Evolutionary conservation across 208 protist genomes (phyloP).

Genomic region (Kentomonas sorsogonicus): DNA sequence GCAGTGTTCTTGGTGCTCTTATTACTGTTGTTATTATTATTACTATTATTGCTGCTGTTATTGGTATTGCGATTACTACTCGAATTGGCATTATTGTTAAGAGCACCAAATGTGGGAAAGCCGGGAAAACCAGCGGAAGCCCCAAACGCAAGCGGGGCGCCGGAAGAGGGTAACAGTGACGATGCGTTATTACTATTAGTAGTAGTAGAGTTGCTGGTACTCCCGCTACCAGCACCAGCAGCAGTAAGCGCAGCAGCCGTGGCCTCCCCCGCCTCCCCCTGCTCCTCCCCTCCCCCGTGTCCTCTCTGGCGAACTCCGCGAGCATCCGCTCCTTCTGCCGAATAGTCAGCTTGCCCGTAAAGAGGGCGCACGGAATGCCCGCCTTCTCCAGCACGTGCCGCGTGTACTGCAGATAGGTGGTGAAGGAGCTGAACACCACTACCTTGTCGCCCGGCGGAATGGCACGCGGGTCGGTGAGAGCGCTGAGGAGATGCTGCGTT

Average conservation of each 20-base stretch:
- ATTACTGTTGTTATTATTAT: too few relatives aligned
- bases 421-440: slow-evolving; percentile 94
- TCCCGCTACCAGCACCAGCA: not conserved
- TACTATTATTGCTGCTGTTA: not conserved
- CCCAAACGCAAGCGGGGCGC: too few relatives aligned
- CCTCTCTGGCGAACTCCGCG: slow-evolving; percentile 14
- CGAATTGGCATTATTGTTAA: too few relatives aligned
- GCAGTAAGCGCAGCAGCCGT: not conserved
- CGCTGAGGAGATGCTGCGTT: slow-evolving; percentile 41
- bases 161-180: too few relatives aligned
- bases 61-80: too few relatives aligned
- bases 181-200: too few relatives aligned
- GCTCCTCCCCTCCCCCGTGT: too few relatives aligned
- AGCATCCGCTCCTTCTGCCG: slow-evolving; percentile 63
- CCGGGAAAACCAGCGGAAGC: too few relatives aligned
- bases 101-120: too few relatives aligned
- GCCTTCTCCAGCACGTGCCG: slow-evolving; percentile 48
- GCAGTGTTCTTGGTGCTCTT: too few relatives aligned
- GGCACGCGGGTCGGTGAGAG: slow-evolving; percentile 10
- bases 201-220: too few relatives aligned
- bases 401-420: slow-evolving; percentile 88
- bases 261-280: too few relatives aligned
- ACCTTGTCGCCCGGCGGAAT: slow-evolving; percentile 66
- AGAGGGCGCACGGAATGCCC: slow-evolving; percentile 38
- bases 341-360: slow-evolving; percentile 38